Evolutionary conservation across 805 yeast species (phyloP).

Genomic region (Tetrapisispora namnaoensis): DNA sequence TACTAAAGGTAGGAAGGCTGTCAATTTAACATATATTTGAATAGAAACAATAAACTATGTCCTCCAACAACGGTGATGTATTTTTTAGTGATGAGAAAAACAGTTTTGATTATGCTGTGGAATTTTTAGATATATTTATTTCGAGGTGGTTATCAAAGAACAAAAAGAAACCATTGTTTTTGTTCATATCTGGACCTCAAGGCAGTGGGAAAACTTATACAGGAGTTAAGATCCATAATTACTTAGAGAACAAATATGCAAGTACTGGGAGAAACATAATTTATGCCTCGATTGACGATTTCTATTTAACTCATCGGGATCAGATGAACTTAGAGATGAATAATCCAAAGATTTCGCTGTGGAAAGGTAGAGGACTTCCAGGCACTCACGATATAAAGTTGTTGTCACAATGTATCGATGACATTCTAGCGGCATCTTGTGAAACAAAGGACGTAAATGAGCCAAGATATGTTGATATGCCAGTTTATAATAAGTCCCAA

Average conservation of each 20-base stretch:
- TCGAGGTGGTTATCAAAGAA: conserved; percentile 17
- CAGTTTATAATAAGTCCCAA: conserved; percentile 70
- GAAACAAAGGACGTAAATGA: conserved; percentile 12
- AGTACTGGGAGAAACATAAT: conserved; percentile 28
- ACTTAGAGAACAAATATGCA: conserved; percentile 31
- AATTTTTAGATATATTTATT: conserved; percentile 16
- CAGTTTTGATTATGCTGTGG: conserved; percentile 5
- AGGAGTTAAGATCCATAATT: conserved; percentile 32
- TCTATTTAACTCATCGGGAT: conserved; percentile 58
- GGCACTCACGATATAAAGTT: conserved; percentile 75
- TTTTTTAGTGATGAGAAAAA: background rate
- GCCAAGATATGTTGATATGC: conserved; percentile 32
- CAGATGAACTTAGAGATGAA: conserved; percentile 39
- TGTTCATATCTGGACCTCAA: conserved; percentile 63
- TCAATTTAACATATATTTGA: too few relatives aligned
- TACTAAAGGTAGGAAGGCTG: background rate
- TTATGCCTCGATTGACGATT: conserved; percentile 74
- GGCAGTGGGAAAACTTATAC: conserved; percentile 69
- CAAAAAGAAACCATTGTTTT: conserved; percentile 34
- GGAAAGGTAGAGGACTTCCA: conserved; percentile 81
- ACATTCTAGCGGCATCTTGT: conserved; percentile 28
- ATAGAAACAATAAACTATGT: too few relatives aligned
- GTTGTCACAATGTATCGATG: conserved; percentile 14
- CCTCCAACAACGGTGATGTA: too few relatives aligned
- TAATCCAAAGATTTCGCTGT: conserved; percentile 40